These are phyloP conservation scores for Chaetomium sp. DNA, from an alignment of 2,329 filamentous ascomycete genomes.

Conservation along the genomic window DNA sequence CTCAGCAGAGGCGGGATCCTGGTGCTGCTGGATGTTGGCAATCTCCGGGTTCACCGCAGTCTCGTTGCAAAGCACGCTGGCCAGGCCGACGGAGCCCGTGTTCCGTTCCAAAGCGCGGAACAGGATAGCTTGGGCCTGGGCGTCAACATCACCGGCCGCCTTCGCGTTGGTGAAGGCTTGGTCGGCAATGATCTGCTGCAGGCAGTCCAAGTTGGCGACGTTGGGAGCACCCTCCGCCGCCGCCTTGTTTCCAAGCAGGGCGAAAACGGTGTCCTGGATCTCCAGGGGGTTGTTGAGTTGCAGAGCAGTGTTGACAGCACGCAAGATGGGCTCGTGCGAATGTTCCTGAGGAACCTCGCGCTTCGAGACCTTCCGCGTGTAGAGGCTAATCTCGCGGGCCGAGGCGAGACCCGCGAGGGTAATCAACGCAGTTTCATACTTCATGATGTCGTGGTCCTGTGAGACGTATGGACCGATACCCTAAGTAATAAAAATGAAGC, in stretches of 20 bases:
- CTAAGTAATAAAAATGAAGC: conserved; percentile 1
- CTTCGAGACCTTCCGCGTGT: conserved; percentile 22
- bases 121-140: conserved; percentile 47
- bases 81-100: conserved; percentile 49
- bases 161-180: conserved; percentile 57
- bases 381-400: conserved; percentile 27
- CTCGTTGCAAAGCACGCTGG: conserved; percentile 51
- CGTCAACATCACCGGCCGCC: conserved; percentile 44
- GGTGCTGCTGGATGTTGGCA: conserved; percentile 56
- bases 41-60: conserved; percentile 59
- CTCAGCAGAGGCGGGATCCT: conserved; percentile 57
- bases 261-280: conserved; percentile 43
- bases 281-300: conserved; percentile 42
- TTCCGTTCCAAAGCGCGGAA: conserved; percentile 54
- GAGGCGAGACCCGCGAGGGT: conserved; percentile 27
- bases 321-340: conserved; percentile 40
- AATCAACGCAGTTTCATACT: conserved; percentile 28
- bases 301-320: conserved; percentile 33
- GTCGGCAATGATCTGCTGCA: conserved; percentile 53
- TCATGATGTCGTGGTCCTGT: conserved; percentile 25
- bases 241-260: conserved; percentile 41
- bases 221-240: conserved; percentile 28
- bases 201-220: conserved; percentile 45
- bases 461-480: conserved; percentile 17
- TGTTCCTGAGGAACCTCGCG: conserved; percentile 49